A percentile compares a stretch with the other conserved stretches of the same genome.
phyloP scores from a whole-genome alignment of 2,329 filamentous ascomycete genomes.

The Epicoccum sorghinum region DNA sequence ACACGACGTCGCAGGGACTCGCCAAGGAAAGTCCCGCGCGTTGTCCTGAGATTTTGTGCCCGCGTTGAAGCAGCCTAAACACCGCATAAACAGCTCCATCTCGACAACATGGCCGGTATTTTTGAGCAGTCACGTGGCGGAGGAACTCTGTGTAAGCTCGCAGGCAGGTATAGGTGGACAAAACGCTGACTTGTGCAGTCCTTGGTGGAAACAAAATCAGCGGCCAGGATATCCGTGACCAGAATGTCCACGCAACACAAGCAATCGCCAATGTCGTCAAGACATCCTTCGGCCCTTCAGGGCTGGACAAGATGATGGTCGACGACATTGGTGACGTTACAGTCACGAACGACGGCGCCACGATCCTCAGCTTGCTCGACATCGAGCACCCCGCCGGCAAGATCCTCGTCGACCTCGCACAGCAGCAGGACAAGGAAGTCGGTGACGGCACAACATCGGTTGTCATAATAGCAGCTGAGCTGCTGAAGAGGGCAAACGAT shows the following conservation, averaged over 20 bases:
- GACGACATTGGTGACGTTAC: conserved; percentile 99
- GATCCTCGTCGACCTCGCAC: conserved; percentile 95
- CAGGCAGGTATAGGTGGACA: neutral
- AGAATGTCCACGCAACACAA: conserved; percentile 96
- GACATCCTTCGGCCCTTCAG: conserved; percentile 96
- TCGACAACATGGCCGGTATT: conserved; percentile 79
- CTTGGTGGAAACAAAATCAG: conserved; percentile 97
- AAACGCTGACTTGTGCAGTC: conserved; percentile 57
- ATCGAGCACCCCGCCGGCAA: conserved; percentile 98
- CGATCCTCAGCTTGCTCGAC: conserved; percentile 91
- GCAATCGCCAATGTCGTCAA: conserved; percentile 99
- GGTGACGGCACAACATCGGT: conserved; percentile 98
- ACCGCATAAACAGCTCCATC: conserved; percentile 37
- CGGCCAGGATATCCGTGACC: conserved; percentile 93
- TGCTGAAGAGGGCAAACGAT: conserved; percentile 92
- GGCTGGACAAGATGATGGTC: conserved; percentile 99
- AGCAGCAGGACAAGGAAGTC: conserved; percentile 99
- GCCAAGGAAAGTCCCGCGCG: conserved; percentile 30
- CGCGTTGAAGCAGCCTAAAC: conserved; percentile 38
- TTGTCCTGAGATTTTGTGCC: conserved; percentile 31
- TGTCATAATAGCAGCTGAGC: conserved; percentile 94
- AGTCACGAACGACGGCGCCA: conserved; percentile 98
- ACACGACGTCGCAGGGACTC: conserved; percentile 26
- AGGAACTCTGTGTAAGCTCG: conserved; percentile 81
- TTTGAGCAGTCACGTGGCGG: conserved; percentile 92